Percentiles rank a stretch among this genome's conserved stretches.
These are phyloP conservation scores for Ustilago cynodontis DNA, from an alignment of 1,284 basidiomycete species.

Conservation along the genomic window DNA sequence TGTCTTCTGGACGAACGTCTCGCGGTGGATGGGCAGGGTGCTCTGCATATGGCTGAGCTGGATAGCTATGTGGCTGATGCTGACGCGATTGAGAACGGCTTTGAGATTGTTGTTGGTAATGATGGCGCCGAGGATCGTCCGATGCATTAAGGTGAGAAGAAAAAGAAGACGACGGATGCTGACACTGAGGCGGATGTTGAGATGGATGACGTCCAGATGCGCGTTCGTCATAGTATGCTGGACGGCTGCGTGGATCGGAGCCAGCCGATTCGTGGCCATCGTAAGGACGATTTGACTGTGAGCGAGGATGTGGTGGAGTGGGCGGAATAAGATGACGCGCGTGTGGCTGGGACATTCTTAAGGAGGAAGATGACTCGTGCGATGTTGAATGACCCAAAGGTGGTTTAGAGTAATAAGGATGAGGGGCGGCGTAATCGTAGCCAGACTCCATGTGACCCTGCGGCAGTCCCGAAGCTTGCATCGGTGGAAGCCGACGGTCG, in stretches of 20 bases:
- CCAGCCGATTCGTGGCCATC: slow-evolving; percentile 5
- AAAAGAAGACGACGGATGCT: too few species aligned
- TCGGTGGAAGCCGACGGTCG: slow-evolving; percentile 19
- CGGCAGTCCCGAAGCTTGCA: slow-evolving; percentile 29
- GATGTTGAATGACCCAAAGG: slow-evolving; percentile 1
- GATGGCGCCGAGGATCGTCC: slow-evolving; percentile 9
- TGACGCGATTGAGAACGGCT: not conserved
- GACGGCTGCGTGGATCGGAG: slow-evolving; percentile 2
- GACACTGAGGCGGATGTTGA: not conserved
- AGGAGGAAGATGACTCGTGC: not conserved
- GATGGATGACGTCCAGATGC: slow-evolving; percentile 6
- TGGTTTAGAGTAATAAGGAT: slow-evolving; percentile 1
- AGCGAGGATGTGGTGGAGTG: not conserved
- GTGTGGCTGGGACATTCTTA: slow-evolving; percentile 4
- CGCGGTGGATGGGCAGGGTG: not conserved
- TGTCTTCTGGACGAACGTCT: slow-evolving; percentile 12
- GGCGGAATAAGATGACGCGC: slow-evolving; percentile 5
- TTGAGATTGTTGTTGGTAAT: slow-evolving; percentile 3
- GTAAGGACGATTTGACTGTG: slow-evolving; percentile 7
- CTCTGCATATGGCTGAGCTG: slow-evolving; percentile 9
- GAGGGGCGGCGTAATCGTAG: slow-evolving; percentile 10
- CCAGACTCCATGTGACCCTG: slow-evolving; percentile 19
- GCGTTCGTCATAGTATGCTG: slow-evolving; percentile 11
- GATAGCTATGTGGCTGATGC: not conserved
- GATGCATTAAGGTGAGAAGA: not conserved